phyloP scores from a whole-genome alignment of 495 filamentous ascomycete species.

The Penicillium goetzii region DNA sequence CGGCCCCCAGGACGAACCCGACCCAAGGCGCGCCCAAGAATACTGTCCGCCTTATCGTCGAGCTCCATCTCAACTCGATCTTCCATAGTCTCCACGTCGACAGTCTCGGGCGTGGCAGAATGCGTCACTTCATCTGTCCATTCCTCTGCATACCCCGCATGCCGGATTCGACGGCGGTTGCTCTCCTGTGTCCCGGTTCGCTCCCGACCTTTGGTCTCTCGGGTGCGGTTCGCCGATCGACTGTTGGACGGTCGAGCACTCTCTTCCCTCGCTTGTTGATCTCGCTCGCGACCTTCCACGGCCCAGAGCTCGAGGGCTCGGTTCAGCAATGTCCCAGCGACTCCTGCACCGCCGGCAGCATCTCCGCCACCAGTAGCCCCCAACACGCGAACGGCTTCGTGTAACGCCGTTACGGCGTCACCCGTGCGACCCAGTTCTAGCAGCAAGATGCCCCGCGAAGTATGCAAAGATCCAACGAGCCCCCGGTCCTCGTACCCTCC shows the following conservation, averaged over 20 bases:
- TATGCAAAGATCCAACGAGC: conserved; percentile 50
- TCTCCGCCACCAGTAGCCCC: conserved; percentile 57
- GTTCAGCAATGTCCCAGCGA: conserved; percentile 73
- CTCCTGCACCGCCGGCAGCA: conserved; percentile 65
- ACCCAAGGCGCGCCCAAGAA: conserved; percentile 41
- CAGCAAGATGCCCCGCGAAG: conserved; percentile 65
- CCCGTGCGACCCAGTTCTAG: conserved; percentile 67
- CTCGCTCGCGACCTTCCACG: conserved; percentile 40
- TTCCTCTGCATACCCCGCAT: conserved; percentile 34
- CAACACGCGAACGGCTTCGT: conserved; percentile 67
- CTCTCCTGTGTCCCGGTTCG: conserved; percentile 18
- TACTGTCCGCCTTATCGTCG: conserved; percentile 45
- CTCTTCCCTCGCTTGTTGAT: conserved; percentile 28
- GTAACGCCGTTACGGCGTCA: conserved; percentile 67
- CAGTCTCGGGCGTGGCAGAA: conserved; percentile 20
- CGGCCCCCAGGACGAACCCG: conserved; percentile 38
- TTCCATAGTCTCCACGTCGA: conserved; percentile 28
- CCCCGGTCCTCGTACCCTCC: conserved; percentile 53
- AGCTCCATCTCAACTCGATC: conserved; percentile 50
- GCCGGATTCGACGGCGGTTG: conserved; percentile 32
- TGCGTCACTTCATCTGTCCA: conserved; percentile 47
- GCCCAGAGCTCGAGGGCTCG: conserved; percentile 74
- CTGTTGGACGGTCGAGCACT: conserved; percentile 19
- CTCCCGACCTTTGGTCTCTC: conserved; percentile 36
- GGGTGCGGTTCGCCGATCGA: conserved; percentile 30